Evolutionary conservation across 2,329 filamentous ascomycete species (phyloP).

Genomic region (Chaetomiaceae sp.): DNA sequence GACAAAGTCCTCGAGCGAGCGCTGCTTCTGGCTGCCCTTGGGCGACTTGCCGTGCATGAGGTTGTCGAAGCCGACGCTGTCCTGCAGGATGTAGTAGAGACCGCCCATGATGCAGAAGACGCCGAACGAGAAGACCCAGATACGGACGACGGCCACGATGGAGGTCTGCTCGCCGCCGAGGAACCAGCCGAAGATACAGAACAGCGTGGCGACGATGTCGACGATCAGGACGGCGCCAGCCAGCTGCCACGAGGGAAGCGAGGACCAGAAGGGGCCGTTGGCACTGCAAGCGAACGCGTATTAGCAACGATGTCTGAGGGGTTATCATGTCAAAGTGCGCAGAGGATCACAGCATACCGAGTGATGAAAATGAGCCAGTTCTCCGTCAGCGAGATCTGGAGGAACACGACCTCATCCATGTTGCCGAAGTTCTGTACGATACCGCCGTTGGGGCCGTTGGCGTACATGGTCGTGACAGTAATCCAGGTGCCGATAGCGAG

Average conservation of each 20-base stretch:
- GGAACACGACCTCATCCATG: conserved; percentile 76
- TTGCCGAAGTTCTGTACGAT: conserved; percentile 87
- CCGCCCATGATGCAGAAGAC: conserved; percentile 59
- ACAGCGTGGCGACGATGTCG: conserved; percentile 77
- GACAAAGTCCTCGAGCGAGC: conserved; percentile 83
- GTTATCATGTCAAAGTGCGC: no score
- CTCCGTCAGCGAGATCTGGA: conserved; percentile 84
- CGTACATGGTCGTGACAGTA: conserved; percentile 78
- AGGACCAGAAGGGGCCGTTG: conserved; percentile 89
- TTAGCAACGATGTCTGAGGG: conserved; percentile 4
- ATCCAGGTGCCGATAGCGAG: conserved; percentile 84
- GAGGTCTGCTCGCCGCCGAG: conserved; percentile 57
- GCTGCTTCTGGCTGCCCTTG: conserved; percentile 76
- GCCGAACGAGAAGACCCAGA: conserved; percentile 89
- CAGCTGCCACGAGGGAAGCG: conserved; percentile 80
- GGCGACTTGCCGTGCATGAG: conserved; percentile 86
- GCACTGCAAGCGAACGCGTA: conserved; percentile 41
- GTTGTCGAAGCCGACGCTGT: conserved; percentile 78
- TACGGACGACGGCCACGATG: conserved; percentile 78
- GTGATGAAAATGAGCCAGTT: conserved; percentile 98
- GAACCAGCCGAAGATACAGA: conserved; percentile 82
- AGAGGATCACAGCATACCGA: no score
- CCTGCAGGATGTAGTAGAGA: conserved; percentile 74
- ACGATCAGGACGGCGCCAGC: conserved; percentile 71
- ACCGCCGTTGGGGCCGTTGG: conserved; percentile 61